Conservation (phyloP, 257 asterid species). For the Forsythia viridissima region DNA sequence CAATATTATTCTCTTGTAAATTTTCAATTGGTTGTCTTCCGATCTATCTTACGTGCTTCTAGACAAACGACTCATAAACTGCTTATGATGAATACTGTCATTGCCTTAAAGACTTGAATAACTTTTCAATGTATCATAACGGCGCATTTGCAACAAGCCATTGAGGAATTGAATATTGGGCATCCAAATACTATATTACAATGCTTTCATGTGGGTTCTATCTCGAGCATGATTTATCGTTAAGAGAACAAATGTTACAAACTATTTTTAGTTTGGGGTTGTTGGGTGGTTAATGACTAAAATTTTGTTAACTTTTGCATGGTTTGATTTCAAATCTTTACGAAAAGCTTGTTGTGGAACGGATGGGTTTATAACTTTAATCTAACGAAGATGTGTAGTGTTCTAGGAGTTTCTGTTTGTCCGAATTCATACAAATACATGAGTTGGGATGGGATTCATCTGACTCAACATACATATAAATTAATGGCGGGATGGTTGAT, state of each 20-base stretch:
- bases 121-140: constrained; percentile 24
- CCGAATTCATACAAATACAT: not conserved
- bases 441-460: not conserved
- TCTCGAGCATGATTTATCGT: not conserved
- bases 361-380: too few species aligned
- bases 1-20: too few species aligned
- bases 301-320: not conserved
- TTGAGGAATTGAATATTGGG: constrained; percentile 10
- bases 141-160: constrained; percentile 13
- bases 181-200: constrained; percentile 25
- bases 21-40: constrained; percentile 17
- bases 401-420: not conserved
- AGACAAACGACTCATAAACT: not conserved
- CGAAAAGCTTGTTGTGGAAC: too few species aligned
- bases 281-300: constrained; percentile 3
- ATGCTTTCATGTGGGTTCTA: constrained; percentile 12
- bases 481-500: too few species aligned
- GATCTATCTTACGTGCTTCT: constrained; percentile 8
- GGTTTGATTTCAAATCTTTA: not conserved
- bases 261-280: constrained; percentile 1
- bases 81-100: constrained; percentile 14
- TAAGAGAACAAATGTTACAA: not conserved
- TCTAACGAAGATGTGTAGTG: too few species aligned
- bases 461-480: not conserved
- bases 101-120: constrained; percentile 18